Percentiles rank a stretch among this genome's conserved stretches.
These are phyloP conservation scores for Oryza longistaminata DNA, from an alignment of 176 grass and related monocot species.

Conservation along the genomic window DNA sequence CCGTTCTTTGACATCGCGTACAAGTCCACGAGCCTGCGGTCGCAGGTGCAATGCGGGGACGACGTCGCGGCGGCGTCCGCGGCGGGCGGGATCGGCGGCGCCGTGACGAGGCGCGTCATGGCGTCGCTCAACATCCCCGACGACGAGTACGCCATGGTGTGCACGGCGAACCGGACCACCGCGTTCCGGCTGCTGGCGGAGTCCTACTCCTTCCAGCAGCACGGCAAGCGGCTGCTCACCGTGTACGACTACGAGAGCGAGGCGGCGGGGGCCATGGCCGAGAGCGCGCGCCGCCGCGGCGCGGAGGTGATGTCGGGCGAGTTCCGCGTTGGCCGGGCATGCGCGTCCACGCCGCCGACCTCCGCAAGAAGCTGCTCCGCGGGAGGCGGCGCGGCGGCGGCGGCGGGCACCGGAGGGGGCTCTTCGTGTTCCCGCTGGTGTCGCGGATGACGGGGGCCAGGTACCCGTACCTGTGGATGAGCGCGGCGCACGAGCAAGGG, in stretches of 20 bases:
- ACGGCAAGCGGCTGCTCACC: conserved; percentile 54
- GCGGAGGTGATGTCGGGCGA: conserved; percentile 61
- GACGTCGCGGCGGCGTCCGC: background rate
- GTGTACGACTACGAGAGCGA: conserved; percentile 92
- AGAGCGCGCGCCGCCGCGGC: conserved; percentile 56
- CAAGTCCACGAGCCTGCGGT: conserved; percentile 62
- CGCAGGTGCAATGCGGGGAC: conserved; percentile 55
- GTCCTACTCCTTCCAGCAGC: conserved; percentile 64
- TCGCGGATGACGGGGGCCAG: conserved; percentile 75
- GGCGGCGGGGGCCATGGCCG: conserved; percentile 58
- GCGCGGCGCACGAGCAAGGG: conserved; percentile 62
- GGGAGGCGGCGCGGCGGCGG: conserved; percentile 9
- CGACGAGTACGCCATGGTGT: conserved; percentile 91
- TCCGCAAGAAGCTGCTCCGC: conserved; percentile 54
- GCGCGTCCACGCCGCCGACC: conserved; percentile 61
- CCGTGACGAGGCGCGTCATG: conserved; percentile 68
- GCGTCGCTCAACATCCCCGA: conserved; percentile 64
- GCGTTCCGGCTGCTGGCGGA: conserved; percentile 88
- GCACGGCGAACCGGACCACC: conserved; percentile 77
- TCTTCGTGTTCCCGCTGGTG: conserved; percentile 83
- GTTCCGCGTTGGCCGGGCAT: conserved; percentile 88
- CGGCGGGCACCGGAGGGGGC: conserved; percentile 32
- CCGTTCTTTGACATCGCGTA: conserved; percentile 90
- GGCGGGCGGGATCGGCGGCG: conserved; percentile 20
- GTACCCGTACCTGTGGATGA: conserved; percentile 95